These are phyloP conservation scores for Calonectria crousiana DNA, from an alignment of 2,329 filamentous ascomycete genomes.

Conservation along the genomic window DNA sequence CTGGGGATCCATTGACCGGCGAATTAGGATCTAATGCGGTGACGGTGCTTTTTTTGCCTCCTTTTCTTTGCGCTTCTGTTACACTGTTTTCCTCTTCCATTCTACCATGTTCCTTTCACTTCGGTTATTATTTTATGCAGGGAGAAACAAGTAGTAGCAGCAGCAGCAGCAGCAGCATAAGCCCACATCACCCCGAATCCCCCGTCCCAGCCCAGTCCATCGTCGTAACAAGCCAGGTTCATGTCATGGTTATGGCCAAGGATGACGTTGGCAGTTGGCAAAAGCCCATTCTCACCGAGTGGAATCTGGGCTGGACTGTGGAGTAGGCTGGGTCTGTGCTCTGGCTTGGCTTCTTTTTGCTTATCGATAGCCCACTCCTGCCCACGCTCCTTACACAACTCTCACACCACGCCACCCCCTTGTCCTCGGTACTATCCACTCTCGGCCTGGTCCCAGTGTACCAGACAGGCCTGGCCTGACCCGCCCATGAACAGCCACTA, in stretches of 20 bases:
- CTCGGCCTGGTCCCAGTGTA: constrained; percentile 20
- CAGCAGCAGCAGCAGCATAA: constrained; percentile 12
- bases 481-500: constrained; percentile 38
- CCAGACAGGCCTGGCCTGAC: constrained; percentile 15
- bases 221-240: background rate
- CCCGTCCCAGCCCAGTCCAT: constrained; percentile 4
- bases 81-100: background rate
- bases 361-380: constrained; percentile 41
- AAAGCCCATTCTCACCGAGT: constrained; percentile 30
- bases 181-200: constrained; percentile 12
- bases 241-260: constrained; percentile 13
- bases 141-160: background rate
- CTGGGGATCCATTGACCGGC: constrained; percentile 18
- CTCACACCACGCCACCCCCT: constrained; percentile 21
- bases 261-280: constrained; percentile 39
- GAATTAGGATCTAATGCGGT: constrained; percentile 16
- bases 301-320: constrained; percentile 17
- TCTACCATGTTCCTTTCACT: constrained; percentile 3
- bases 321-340: constrained; percentile 8
- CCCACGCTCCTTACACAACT: constrained; percentile 15
- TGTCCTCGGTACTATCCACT: constrained; percentile 13
- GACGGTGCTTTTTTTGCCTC: background rate
- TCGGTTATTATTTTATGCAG: background rate
- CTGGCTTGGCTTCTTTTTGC: constrained; percentile 15
- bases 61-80: constrained; percentile 7